Base-by-base conservation (phyloP, 2,329 filamentous ascomycete species). In the Fusarium sp. region DNA sequence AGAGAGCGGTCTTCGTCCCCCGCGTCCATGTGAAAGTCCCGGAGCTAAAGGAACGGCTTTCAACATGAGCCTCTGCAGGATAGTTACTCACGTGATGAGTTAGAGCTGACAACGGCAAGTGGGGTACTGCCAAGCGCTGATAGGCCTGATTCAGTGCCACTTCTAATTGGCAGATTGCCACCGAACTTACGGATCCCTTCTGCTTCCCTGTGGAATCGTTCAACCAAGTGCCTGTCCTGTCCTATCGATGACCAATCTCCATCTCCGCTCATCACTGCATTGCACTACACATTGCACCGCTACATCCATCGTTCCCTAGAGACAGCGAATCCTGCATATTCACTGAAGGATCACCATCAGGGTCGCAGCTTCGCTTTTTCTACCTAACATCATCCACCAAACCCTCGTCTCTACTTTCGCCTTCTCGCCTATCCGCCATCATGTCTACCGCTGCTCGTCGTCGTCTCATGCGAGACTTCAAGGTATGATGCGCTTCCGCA, bases 391-490 rank as follows among this genome's bases (percentile, higher is more conserved):
- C 58, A 50, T 51, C 46, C 12, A 18, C 39, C 41, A 30, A 44
- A 25, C 39, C 58, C 42, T 44, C 56, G 41, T 58, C 45, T 45
- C 34, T 44, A 52, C 48, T 16, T 48, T 57, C 45, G 18, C 46
- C 46, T 48, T 51, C 46, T 14, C 49, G 13, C 65, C 19, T 34
- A 74, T 60, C 67, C 45, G 37, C 52, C 74, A 78, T 51, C 63
- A 86, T 85, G 95, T 98, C 95, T 76, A 98, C 96, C 70, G 92
- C 95, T 74, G 96, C 96, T 74, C 92, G 96, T 79, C 93, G 96
- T 79, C 93, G 96, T 79, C 86, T 99, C 81, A 98, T 99, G 96
- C 93, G 96, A 81, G 96, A 98, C 85, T 98, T 98, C 89, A 98
- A 98, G 92, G 94, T 97, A 88, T 78, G 72, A 64, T 49, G 21